Evolutionary conservation across 805 yeast species (phyloP).

Genomic region (Candida ulmi): DNA sequence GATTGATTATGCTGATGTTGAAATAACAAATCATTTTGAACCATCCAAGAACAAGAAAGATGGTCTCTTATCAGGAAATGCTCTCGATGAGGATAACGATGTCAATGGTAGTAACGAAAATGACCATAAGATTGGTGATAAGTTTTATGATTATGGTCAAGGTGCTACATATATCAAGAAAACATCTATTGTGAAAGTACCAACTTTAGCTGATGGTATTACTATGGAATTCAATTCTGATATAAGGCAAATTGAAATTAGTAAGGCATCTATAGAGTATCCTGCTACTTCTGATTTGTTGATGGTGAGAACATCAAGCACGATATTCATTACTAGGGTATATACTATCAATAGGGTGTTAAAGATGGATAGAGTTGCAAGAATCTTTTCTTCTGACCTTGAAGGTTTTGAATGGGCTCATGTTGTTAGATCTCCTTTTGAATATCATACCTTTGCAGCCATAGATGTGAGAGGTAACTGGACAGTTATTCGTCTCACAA

Average conservation of each 20-base stretch:
- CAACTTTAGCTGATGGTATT: conserved; percentile 8
- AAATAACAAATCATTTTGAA: too few relatives aligned
- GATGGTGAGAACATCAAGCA: too few relatives aligned
- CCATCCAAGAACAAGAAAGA: too few relatives aligned
- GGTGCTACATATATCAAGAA: too few relatives aligned
- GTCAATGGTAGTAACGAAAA: too few relatives aligned
- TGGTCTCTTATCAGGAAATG: too few relatives aligned
- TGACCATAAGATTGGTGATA: too few relatives aligned
- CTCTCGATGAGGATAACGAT: too few relatives aligned
- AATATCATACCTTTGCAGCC: conserved; percentile 31
- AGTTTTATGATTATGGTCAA: too few relatives aligned
- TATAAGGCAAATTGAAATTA: conserved; percentile 36
- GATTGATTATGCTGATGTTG: too few relatives aligned
- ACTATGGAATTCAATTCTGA: conserved; percentile 27
- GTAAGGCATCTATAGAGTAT: conserved; percentile 11
- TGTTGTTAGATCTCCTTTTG: conserved; percentile 38
- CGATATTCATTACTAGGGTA: conserved; percentile 19
- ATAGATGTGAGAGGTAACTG: conserved; percentile 53
- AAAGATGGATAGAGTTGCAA: too few relatives aligned
- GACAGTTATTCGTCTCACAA: conserved; percentile 37
- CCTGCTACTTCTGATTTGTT: too few relatives aligned
- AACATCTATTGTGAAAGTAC: conserved; percentile 5
- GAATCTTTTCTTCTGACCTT: conserved; percentile 13
- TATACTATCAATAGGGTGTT: conserved; percentile 27
- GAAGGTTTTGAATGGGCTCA: conserved; percentile 37